Percentiles rank a stretch among this genome's conserved stretches.
phyloP scores from a whole-genome alignment of 2,329 filamentous ascomycete species.

The Ustulina deusta region DNA sequence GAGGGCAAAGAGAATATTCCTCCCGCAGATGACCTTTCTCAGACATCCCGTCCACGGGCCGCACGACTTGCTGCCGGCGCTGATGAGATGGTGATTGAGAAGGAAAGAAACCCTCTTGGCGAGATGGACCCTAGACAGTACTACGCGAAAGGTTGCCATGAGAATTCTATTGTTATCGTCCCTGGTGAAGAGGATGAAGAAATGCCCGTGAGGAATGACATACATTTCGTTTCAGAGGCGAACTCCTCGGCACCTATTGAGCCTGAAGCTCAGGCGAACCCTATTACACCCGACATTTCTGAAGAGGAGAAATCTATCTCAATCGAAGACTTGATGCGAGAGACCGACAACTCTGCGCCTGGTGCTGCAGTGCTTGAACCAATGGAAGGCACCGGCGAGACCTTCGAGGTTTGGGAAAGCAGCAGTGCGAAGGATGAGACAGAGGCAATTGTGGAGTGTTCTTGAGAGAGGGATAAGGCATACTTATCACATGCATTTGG shows the following conservation, averaged over 20 bases:
- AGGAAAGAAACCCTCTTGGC: constrained; percentile 72
- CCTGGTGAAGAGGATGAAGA: constrained; percentile 69
- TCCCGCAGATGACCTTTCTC: constrained; percentile 73
- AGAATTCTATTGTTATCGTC: constrained; percentile 70
- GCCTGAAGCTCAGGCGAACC: background rate
- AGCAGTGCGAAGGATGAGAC: constrained; percentile 71
- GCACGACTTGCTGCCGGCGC: constrained; percentile 50
- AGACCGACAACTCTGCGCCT: constrained; percentile 53
- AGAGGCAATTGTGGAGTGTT: constrained; percentile 51
- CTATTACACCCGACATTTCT: background rate
- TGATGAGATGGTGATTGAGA: constrained; percentile 72
- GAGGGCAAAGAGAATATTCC: constrained; percentile 93
- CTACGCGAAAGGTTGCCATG: constrained; percentile 74
- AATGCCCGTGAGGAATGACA: constrained; percentile 36
- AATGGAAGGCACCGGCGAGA: constrained; percentile 69
- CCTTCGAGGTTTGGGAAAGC: constrained; percentile 78
- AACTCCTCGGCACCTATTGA: constrained; percentile 42
- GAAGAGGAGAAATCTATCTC: constrained; percentile 44
- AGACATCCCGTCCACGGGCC: constrained; percentile 60
- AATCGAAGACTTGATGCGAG: constrained; percentile 56
- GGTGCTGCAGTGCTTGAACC: constrained; percentile 64
- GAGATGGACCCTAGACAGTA: constrained; percentile 77
- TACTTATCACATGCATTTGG: background rate
- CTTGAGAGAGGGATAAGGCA: constrained; percentile 24
- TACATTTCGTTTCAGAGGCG: constrained; percentile 48